Base-by-base conservation (phyloP, 2,329 filamentous ascomycete genomes). In the Fusarium pilosicola region DNA sequence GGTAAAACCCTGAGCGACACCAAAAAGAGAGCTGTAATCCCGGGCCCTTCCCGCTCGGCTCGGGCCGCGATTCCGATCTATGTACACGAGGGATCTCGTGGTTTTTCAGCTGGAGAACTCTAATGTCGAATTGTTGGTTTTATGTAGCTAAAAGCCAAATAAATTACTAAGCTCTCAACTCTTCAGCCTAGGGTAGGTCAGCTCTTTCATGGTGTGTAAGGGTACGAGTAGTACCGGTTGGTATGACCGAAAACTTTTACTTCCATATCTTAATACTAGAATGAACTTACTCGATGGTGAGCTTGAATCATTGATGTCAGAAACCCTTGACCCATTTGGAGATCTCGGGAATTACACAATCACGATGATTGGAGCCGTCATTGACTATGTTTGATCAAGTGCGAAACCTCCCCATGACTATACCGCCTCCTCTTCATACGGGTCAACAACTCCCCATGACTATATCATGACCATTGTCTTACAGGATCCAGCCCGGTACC, bases 1-100 rank as follows among this genome's bases (percentile, higher is more conserved):
- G 17, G 32, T 38, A 38, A 36, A 48, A 20, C 30, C n/a, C 20
- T 26, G 41, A 12, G 24, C 24, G 18, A 30, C 20, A 30, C 36
- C 15, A 32, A 36, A 30, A 28, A 54, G 28, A 26, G 18, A 44
- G 51, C 42, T 42, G 18, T 32, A 77, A 79, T 22, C 26, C 24
- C n/a, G 24, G n/a, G 45, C 14, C 30, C 20, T 32, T 52, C 88
- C 87, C 13, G 85, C 81, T 36, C 81, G 80, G 24, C 81, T 83
- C 20, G 81, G 85, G 9, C 77, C 78, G 8, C 85, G 84, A 76
- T 85, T 86, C 68, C 79, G 85, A 61, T 75, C 80, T 38, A 59
- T 75, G 80, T 38, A 85, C 84, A 18, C 6, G 14, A 28, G 30
- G 36, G 45, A 60, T 48, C 9, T 32, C n/a, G 49, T 26, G 49